A percentile compares a stretch with the other conserved stretches of the same genome.
phyloP scores from a whole-genome alignment of 1,284 basidiomycete species.

The Chondrostereum purpureum region DNA sequence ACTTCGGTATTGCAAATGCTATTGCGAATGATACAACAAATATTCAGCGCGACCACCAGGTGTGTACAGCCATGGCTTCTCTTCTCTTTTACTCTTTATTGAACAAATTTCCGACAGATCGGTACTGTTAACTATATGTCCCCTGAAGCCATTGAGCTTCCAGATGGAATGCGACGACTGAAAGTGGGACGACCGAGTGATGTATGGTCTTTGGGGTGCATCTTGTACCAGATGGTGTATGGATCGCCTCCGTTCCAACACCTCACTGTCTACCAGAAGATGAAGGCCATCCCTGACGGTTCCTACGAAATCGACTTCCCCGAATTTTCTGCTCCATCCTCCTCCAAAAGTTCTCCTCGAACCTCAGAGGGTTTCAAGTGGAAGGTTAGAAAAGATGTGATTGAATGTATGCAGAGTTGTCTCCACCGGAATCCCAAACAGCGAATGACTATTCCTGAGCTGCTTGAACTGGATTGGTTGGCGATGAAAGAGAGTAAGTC shows the following conservation, averaged over 20 bases:
- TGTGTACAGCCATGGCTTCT: constrained; percentile 22
- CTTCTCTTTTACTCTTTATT: constrained; percentile 7
- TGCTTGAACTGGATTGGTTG: constrained; percentile 64
- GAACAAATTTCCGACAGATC: constrained; percentile 43
- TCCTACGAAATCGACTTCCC: constrained; percentile 72
- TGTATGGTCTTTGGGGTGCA: constrained; percentile 97
- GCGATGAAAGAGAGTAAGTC: constrained; percentile 43
- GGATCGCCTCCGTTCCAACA: constrained; percentile 90
- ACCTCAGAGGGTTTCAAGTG: constrained; percentile 33
- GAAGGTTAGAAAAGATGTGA: constrained; percentile 61
- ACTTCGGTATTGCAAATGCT: constrained; percentile 95
- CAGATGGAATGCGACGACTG: constrained; percentile 69
- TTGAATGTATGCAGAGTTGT: constrained; percentile 72
- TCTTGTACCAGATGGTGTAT: constrained; percentile 97
- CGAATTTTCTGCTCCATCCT: constrained; percentile 50
- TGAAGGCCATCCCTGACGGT: constrained; percentile 80
- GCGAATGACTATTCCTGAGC: constrained; percentile 74
- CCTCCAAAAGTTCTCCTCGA: constrained; percentile 24
- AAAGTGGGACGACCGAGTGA: constrained; percentile 87
- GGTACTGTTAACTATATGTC: constrained; percentile 97
- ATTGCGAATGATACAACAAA: constrained; percentile 97
- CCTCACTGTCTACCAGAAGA: constrained; percentile 77
- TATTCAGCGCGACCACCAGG: constrained; percentile 91
- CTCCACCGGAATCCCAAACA: constrained; percentile 69
- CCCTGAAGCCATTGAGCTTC: constrained; percentile 84